Conservation (phyloP, 352 stramenopile genomes). For the Pythium pectinolyticum region DNA sequence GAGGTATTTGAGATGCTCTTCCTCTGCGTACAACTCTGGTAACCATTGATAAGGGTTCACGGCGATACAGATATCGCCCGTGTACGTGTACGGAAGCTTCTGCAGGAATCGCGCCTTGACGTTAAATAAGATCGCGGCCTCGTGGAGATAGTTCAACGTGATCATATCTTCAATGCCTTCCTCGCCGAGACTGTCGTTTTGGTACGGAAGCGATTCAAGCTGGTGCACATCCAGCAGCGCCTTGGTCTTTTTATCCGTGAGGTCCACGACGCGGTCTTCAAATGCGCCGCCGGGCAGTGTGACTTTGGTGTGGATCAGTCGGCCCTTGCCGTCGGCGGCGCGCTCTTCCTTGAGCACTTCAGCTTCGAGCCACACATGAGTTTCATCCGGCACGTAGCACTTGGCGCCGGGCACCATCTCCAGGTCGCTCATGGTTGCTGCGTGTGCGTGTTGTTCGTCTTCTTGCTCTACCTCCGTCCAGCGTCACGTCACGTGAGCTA, state of each 20-base stretch:
- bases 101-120: constrained; percentile 82
- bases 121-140: constrained; percentile 90
- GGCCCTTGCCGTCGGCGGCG: constrained; percentile 52
- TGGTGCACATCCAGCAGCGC: constrained; percentile 67
- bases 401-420: constrained; percentile 73
- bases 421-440: constrained; percentile 29
- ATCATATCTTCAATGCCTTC: constrained; percentile 87
- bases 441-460: neutral
- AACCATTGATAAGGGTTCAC: constrained; percentile 97
- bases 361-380: constrained; percentile 79
- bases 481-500: neutral
- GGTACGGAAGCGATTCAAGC: constrained; percentile 80
- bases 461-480: neutral
- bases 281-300: constrained; percentile 39
- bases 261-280: constrained; percentile 72
- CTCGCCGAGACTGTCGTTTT: constrained; percentile 72
- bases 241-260: constrained; percentile 72
- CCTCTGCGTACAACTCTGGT: constrained; percentile 82
- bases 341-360: constrained; percentile 74
- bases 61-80: constrained; percentile 96
- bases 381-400: constrained; percentile 87
- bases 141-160: constrained; percentile 88
- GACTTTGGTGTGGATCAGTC: constrained; percentile 70
- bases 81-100: constrained; percentile 94
- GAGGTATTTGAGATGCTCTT: constrained; percentile 75